Evolutionary conservation across 75 land plant genomes (phyloP).

Genomic region (Selaginella tamariscina): DNA sequence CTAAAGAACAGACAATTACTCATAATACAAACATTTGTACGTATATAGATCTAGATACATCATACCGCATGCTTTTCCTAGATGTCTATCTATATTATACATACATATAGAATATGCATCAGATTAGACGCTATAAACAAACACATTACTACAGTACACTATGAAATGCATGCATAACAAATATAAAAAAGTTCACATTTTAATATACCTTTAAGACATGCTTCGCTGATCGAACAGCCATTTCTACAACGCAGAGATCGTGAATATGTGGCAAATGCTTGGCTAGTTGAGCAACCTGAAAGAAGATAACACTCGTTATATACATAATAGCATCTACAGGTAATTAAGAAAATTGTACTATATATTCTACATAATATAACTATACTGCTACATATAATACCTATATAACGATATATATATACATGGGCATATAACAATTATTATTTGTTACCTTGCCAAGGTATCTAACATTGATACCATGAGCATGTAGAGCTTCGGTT

Average conservation of each 20-base stretch:
- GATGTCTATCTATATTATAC: too few species aligned
- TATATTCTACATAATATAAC: too few species aligned
- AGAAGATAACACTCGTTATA: not conserved
- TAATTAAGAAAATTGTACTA: too few species aligned
- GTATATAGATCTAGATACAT: not conserved
- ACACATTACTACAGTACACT: too few species aligned
- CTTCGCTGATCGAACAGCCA: slow-evolving; percentile 15
- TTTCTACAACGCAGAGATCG: slow-evolving; percentile 4
- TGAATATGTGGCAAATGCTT: slow-evolving; percentile 14
- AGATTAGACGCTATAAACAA: too few species aligned
- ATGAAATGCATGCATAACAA: not conserved
- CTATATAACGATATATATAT: not conserved
- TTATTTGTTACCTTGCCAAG: not conserved
- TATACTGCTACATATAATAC: too few species aligned
- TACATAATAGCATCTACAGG: too few species aligned
- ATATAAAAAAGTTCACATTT: not conserved
- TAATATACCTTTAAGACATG: slow-evolving; percentile 10
- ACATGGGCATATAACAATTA: not conserved
- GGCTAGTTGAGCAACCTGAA: slow-evolving; percentile 67
- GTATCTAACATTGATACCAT: slow-evolving; percentile 13
- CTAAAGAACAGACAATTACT: not conserved
- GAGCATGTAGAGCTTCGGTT: slow-evolving; percentile 7
- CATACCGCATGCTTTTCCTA: not conserved
- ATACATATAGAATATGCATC: too few species aligned
- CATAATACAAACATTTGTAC: not conserved